Evolutionary conservation across 768 basidiomycete species (phyloP), one percentile per base, ranked within the genome.

Genomic region (Mycena chlorophos): DNA sequence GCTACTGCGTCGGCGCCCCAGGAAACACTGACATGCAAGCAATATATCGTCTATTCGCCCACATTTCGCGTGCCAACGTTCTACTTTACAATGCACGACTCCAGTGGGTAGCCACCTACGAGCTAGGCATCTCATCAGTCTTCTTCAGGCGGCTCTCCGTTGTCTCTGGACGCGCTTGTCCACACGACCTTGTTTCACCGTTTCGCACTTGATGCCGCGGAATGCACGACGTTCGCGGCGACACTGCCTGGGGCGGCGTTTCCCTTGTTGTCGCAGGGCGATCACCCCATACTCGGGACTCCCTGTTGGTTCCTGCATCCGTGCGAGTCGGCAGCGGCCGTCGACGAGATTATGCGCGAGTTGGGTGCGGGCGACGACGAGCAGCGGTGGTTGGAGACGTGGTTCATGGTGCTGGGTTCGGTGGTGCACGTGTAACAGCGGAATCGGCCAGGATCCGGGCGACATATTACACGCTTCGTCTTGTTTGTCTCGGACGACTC

Each of bases 271-370:
- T 90, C 92, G 13, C 91, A 92, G 63, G 89, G 89, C 8, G 94
- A 96, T 54, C 94, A 95, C 64, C 94, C 92, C 0, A 83, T 78
- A 4, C 75, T 89, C 27, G 87, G 85, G 20, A 82, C 74, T 2
- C 85, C 87, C 8, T 86, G 83, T 52, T 96, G 91, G 91, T 91
- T 86, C 65, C 74, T 96, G 34, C 94, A 96, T 67, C 94, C 94
- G 10, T 96, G 94, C 67, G 85, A 90, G 68, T 89, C 86, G 3
- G 77, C 78, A 10, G 70, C 69, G 29, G 82, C 84, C 1, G 82
- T 96, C 1, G 72, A 74, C 22, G 93, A 95, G 70, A 72, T 96
- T 20, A 67, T 93, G 71, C 61, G 65, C 20, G 88, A 84, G 57
- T 68, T 75, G 12, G 66, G 68, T 16, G 4, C 68, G 63, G 25